Base-by-base conservation (phyloP, 2,329 filamentous ascomycete genomes). In the Talaromyces pinophilus region DNA sequence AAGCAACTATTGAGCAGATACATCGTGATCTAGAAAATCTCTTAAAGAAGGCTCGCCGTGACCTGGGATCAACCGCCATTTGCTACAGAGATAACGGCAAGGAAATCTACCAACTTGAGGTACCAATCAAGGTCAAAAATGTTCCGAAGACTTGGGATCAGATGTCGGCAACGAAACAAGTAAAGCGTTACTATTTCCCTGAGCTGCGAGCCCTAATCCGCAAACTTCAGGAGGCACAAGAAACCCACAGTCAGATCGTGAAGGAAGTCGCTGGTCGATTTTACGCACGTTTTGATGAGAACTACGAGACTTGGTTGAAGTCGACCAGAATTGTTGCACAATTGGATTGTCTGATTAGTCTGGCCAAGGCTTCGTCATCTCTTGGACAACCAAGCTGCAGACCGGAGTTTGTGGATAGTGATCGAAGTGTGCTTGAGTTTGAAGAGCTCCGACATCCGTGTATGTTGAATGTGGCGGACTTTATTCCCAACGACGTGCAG, bases 91-190 rank as follows among this genome's bases (percentile, higher is more conserved):
- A 98, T 74, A 90, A 96, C 7, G 95, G 95, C 68, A 99, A 99
- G 77, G 95, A 99, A 74, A 92, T 99, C 62, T 98, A 96, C 79
- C 94, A 99, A 79, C 84, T 99, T 11, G 95, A 99, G 76, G 90
- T 92, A 0, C 94, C 95, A 0, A 82, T 86, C 73, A 96, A 95
- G 78, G 82, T 92, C 74, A 97, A 96, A 78, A 88, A 80, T 66
- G 81, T 99, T 2, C 95, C 95, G 0, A 90, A 90, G 70, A 87
- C 83, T 72, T 99, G 95, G 93, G 89, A 93, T 69, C 94, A 98
- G 75, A 97, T 98, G 93, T 98, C 95, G 4, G 91, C 93, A 0
- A 98, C 95, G 0, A 87, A 90, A 69, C 88, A 90, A 65, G 91
- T 96, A 74, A 97, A 96, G 79, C 90, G 95, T 0, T 99, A 94